Evolutionary conservation across 2,329 filamentous ascomycete genomes (phyloP).

Genomic region (Botrytis sinoallii): DNA sequence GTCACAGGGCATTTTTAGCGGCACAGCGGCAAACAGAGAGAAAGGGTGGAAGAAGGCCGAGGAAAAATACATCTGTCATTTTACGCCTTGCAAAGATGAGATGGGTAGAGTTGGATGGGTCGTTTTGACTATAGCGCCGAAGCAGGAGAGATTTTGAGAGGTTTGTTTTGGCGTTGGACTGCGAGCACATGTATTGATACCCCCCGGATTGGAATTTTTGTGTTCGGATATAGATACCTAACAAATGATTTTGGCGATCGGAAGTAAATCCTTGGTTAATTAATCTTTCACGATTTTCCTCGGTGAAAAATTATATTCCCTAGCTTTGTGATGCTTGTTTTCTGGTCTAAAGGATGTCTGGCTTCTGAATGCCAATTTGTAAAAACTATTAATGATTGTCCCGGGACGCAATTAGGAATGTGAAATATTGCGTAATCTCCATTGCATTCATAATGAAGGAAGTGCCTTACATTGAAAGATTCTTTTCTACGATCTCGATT

Average conservation of each 20-base stretch:
- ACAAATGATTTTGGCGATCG: background rate
- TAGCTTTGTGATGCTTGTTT: background rate
- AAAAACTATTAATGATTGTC: background rate
- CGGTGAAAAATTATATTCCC: background rate
- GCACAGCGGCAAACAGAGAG: slow-evolving; percentile 4
- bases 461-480: background rate
- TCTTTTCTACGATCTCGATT: background rate
- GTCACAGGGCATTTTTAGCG: slow-evolving; percentile 23
- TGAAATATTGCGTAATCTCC: background rate
- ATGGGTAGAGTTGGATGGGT: slow-evolving; percentile 36
- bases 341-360: background rate
- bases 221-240: background rate
- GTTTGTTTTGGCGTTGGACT: background rate
- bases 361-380: background rate
- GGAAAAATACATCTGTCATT: slow-evolving; percentile 39
- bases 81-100: slow-evolving; percentile 45
- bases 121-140: slow-evolving; percentile 38
- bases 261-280: background rate
- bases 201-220: background rate
- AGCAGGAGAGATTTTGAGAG: slow-evolving; percentile 16
- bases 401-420: background rate
- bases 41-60: slow-evolving; percentile 26
- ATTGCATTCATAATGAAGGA: background rate
- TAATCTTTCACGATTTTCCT: background rate
- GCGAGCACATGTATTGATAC: background rate